Base-by-base conservation (phyloP, 257 asterid species). In the Nicotiana knightiana region DNA sequence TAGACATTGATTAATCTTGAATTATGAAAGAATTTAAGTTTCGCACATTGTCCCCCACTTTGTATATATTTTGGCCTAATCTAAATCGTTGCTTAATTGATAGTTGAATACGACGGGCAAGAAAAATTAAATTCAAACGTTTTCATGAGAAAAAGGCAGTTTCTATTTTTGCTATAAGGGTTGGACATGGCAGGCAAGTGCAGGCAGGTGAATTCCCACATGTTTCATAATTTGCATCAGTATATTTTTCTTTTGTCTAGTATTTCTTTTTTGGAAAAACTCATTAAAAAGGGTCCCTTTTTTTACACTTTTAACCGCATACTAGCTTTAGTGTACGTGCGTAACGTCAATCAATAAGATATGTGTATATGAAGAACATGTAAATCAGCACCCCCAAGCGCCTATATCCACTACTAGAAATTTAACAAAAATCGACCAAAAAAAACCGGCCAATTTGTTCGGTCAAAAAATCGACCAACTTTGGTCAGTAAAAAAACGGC, bases 161-260 rank as follows among this genome's bases (percentile, higher is more conserved):
- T 88, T 83, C 88, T 59, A 83, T 85, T 85, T 87, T 84, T 75
- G 84, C 84, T 78, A 81, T 63, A 90, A 88, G 90, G 85, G 87
- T 67, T 89, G 85, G 87, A 62, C 85, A 43, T 89, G 86, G 85
- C 91, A 88, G 90, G 83, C 32, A 80, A 76, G 63, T 85, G 88
- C 88, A 87, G 88, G 91, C 91, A 87, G 86, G 53, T 73, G 82
- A 62, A 57, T 91, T 90, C 55, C 96, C 83, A 21, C 24, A 85
- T 84, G 82, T 88, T 53, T 64, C 88, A 93, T 79, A 39, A 77
- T 61, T 81, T 85, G 91, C 90, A 91, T 89, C 89, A 90, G 2
- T 43, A 8, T 43, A 43, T 43, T 92, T 88, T 89, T 48, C 65
- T 83, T 85, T 90, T 90, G 90, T 89, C 91, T 85, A 66, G 67